Evolutionary conservation across 345 rosid genomes (phyloP).

Genomic region (Hevea brasiliensis): DNA sequence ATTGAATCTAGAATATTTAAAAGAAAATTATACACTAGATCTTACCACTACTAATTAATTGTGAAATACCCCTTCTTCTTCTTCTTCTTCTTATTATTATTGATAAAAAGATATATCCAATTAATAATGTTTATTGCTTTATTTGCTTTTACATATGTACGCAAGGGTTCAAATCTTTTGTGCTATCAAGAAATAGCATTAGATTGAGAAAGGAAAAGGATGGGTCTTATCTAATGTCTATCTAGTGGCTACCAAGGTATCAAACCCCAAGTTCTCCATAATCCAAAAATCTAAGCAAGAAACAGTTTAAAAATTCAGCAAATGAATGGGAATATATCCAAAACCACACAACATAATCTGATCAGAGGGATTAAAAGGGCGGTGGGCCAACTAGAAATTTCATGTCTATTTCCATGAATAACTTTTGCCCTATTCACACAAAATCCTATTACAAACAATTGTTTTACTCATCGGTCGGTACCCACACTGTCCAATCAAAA

Average conservation of each 20-base stretch:
- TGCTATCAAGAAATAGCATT: too few species aligned
- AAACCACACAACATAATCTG: not conserved
- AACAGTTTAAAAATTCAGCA: not conserved
- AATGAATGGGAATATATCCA: constrained; percentile 20
- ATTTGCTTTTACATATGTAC: too few species aligned
- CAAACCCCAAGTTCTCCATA: not conserved
- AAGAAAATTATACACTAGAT: too few species aligned
- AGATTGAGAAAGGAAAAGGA: too few species aligned
- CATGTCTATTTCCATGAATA: not conserved
- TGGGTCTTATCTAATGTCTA: constrained; percentile 8
- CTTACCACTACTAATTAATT: too few species aligned
- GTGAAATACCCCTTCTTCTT: too few species aligned
- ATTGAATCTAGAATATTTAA: too few species aligned
- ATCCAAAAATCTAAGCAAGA: constrained; percentile 13
- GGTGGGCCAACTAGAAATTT: constrained; percentile 15
- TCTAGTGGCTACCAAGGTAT: not conserved
- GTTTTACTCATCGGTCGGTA: not conserved
- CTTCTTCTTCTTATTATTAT: too few species aligned
- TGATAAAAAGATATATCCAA: too few species aligned
- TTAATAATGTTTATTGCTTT: too few species aligned
- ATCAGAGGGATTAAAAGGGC: not conserved
- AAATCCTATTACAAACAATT: too few species aligned
- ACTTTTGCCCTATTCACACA: constrained; percentile 1
- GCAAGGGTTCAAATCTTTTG: too few species aligned
- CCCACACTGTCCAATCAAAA: not conserved